Base-by-base conservation (phyloP, 2,329 filamentous ascomycete species). In the Beauveria sp. region DNA sequence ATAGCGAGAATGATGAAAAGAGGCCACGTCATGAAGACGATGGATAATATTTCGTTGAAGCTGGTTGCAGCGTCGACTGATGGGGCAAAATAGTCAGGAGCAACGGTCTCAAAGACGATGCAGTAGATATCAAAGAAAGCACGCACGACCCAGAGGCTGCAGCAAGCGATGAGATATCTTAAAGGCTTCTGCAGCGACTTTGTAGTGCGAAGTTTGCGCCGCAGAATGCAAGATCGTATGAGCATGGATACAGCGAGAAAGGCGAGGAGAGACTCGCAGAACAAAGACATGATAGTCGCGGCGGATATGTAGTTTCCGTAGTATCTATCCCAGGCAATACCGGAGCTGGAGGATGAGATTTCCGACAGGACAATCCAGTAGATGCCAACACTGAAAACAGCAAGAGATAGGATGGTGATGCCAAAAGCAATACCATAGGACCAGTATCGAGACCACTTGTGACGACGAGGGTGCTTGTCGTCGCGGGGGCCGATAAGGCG, bases 81-180 rank as follows among this genome's bases (percentile, higher is more conserved):
- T 4, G 45, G 34, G 20, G 16, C 6, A 14, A 40, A 62, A 10
- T 14, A 53, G 18, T 4, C 9, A 1, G 26, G 28, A 30, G 16
- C 20, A 8, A 47, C 4, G 3, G 12, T 24, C 16, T 42, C 53
- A 8, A 73, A 63, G 46, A 73, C 3, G 20, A 67, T 58, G 1
- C 67, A 60, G 22, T 72, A 43, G 2, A 72, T 63, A 28, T 63
- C 47, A 18, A 65, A 74, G 0, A 62, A 54, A 0, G 64, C 66
- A 9, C 64, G 68, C 1, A 71, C 16, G 2, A 73, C 62, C 67
- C 70, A 70, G 4, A 72, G 60, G 1, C 60, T 28, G 3, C 67
- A 64, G 24, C 66, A 62, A 1, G 60, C 65, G 14, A 72, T 62
- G 8, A 72, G 63, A 50, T 67, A 67, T 7, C 50, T 66, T 3